Conservation (phyloP, 2,329 filamentous ascomycete genomes). For the Diaporthe destruens region DNA sequence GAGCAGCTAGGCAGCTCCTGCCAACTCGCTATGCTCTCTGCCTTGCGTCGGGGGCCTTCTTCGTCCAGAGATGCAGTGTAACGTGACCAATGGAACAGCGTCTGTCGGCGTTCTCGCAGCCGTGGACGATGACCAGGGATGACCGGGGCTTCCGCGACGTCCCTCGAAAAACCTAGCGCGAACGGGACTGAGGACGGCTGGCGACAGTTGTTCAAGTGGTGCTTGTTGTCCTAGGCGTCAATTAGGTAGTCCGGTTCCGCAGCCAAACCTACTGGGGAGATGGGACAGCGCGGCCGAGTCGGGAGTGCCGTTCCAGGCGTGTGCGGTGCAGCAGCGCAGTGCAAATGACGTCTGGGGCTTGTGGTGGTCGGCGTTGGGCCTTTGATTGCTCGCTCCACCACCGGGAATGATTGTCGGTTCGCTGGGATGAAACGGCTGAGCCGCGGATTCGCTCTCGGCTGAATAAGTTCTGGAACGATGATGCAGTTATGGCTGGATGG, state of each 20-base stretch:
- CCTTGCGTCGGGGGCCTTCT: slow-evolving; percentile 13
- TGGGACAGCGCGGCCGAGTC: slow-evolving; percentile 8
- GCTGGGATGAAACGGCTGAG: slow-evolving; percentile 28
- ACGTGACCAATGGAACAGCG: slow-evolving; percentile 25
- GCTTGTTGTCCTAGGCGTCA: slow-evolving; percentile 16
- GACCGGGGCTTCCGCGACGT: slow-evolving; percentile 12
- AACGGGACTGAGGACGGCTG: neutral
- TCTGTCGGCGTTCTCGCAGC: slow-evolving; percentile 17
- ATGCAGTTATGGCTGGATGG: slow-evolving; percentile 7
- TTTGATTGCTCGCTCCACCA: slow-evolving; percentile 42
- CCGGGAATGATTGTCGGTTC: slow-evolving; percentile 31
- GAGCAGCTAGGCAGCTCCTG: slow-evolving; percentile 8
- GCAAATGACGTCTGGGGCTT: slow-evolving; percentile 37
- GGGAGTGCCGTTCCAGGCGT: slow-evolving; percentile 7
- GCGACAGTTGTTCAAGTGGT: slow-evolving; percentile 3
- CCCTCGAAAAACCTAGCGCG: neutral
- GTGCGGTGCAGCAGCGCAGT: slow-evolving; percentile 7
- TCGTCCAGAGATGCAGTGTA: slow-evolving; percentile 24
- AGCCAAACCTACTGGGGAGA: slow-evolving; percentile 27
- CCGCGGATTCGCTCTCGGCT: slow-evolving; percentile 20
- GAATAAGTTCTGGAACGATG: slow-evolving; percentile 1
- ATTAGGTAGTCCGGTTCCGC: slow-evolving; percentile 10
- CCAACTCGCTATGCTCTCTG: slow-evolving; percentile 11
- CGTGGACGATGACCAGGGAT: neutral
- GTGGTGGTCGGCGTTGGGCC: slow-evolving; percentile 19